A percentile compares a stretch with the other conserved stretches of the same genome.
These are phyloP conservation scores for Pyrenula aspistea DNA, from an alignment of 495 filamentous ascomycete genomes.

Conservation along the genomic window DNA sequence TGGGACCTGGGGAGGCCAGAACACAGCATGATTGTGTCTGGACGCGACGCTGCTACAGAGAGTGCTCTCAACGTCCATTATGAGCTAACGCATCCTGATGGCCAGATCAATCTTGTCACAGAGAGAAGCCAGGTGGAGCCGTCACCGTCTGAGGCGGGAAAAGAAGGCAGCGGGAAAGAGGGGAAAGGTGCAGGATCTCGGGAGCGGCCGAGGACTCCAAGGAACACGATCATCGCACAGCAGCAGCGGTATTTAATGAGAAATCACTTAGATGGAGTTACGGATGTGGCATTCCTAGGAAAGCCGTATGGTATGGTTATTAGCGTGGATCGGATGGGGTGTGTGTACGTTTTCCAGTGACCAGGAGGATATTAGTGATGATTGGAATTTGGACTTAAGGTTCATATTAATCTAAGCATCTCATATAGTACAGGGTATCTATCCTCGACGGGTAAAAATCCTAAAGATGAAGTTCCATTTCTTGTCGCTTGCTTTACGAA, in stretches of 20 bases:
- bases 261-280: slow-evolving; percentile 78
- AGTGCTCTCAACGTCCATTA: slow-evolving; percentile 36
- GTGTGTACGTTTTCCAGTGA: slow-evolving; percentile 81
- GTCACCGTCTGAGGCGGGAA: slow-evolving; percentile 21
- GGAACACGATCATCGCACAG: slow-evolving; percentile 75
- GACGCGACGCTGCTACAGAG: slow-evolving; percentile 56
- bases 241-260: slow-evolving; percentile 79
- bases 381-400: too few species aligned
- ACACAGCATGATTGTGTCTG: slow-evolving; percentile 65
- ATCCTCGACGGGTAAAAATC: too few species aligned
- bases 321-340: slow-evolving; percentile 80
- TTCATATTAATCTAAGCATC: too few species aligned
- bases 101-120: slow-evolving; percentile 38
- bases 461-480: too few species aligned
- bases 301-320: slow-evolving; percentile 86
- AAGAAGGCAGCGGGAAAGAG: slow-evolving; percentile 22
- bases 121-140: slow-evolving; percentile 62
- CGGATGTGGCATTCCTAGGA: slow-evolving; percentile 80
- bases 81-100: slow-evolving; percentile 51
- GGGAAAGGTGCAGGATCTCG: slow-evolving; percentile 18
- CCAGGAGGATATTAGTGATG: too few species aligned
- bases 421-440: too few species aligned
- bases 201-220: slow-evolving; percentile 38
- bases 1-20: slow-evolving; percentile 77
- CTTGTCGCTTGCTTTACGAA: too few species aligned